phyloP scores from a whole-genome alignment of 352 stramenopile species.

The Thalassiosira hispida region DNA sequence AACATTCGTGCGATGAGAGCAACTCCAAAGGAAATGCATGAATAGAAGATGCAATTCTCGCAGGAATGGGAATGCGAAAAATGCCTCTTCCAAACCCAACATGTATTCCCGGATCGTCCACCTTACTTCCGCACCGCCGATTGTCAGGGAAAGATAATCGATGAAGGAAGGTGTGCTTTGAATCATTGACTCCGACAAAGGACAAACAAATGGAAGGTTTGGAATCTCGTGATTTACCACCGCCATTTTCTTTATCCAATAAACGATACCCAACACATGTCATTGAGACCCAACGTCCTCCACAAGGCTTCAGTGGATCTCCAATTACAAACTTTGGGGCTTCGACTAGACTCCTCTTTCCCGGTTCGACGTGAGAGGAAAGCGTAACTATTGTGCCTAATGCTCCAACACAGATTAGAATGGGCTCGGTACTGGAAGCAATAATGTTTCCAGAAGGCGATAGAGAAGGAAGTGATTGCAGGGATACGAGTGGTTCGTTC shows the following conservation, averaged over 20 bases:
- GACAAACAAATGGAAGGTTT: slow-evolving; percentile 8
- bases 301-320: slow-evolving; percentile 8
- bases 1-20: background rate
- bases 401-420: slow-evolving; percentile 31
- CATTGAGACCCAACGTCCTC: slow-evolving; percentile 24
- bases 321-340: slow-evolving; percentile 22
- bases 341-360: background rate
- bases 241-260: slow-evolving; percentile 4
- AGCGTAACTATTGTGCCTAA: slow-evolving; percentile 30
- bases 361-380: background rate
- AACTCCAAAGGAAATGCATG: slow-evolving; percentile 5
- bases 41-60: slow-evolving; percentile 22
- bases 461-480: slow-evolving; percentile 15
- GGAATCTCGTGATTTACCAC: background rate
- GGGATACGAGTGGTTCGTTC: slow-evolving; percentile 36
- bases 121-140: slow-evolving; percentile 4
- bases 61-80: slow-evolving; percentile 22
- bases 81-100: background rate
- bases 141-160: slow-evolving; percentile 1
- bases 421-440: background rate
- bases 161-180: slow-evolving; percentile 20
- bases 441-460: background rate
- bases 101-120: background rate
- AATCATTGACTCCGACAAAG: slow-evolving; percentile 37
- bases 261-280: slow-evolving; percentile 23